These are phyloP conservation scores for Mycena alexandri DNA, from an alignment of 768 basidiomycete genomes.

Conservation along the genomic window DNA sequence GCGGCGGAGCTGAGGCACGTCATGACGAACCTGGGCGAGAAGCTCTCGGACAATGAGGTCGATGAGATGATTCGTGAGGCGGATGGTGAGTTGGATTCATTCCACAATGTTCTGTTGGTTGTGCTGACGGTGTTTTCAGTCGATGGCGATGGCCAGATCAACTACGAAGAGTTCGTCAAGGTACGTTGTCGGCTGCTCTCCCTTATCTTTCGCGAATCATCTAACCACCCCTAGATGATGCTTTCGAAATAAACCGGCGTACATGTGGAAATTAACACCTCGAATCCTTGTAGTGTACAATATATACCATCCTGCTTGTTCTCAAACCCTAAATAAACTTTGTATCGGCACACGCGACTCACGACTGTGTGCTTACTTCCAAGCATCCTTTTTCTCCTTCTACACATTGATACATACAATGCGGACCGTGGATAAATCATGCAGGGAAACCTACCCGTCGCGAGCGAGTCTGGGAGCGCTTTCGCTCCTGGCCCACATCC, in stretches of 20 bases:
- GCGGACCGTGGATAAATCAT: neutral
- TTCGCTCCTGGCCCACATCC: conserved; percentile 54
- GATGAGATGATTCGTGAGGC: conserved; percentile 61
- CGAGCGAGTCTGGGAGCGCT: conserved; percentile 56
- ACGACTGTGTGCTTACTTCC: too few relatives aligned
- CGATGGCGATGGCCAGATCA: conserved; percentile 39
- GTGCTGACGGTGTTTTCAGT: conserved; percentile 5
- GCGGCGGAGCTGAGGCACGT: conserved; percentile 86
- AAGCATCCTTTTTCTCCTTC: too few relatives aligned
- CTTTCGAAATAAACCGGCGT: conserved; percentile 45
- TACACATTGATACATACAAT: too few relatives aligned
- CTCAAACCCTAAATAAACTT: conserved; percentile 14
- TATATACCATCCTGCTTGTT: conserved; percentile 23
- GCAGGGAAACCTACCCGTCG: conserved; percentile 53
- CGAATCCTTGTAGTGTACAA: conserved; percentile 36
- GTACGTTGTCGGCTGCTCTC: conserved; percentile 29
- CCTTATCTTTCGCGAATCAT: neutral
- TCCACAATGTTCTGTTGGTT: neutral
- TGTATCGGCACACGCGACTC: conserved; percentile 2
- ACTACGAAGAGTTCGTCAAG: conserved; percentile 47
- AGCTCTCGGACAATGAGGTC: conserved; percentile 48
- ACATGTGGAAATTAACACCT: conserved; percentile 25
- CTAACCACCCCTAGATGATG: conserved; percentile 47
- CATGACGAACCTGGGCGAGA: conserved; percentile 78
- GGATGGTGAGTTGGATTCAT: conserved; percentile 63